Conservation (phyloP, 2,329 filamentous ascomycete genomes). For the Botrytis fragariae region DNA sequence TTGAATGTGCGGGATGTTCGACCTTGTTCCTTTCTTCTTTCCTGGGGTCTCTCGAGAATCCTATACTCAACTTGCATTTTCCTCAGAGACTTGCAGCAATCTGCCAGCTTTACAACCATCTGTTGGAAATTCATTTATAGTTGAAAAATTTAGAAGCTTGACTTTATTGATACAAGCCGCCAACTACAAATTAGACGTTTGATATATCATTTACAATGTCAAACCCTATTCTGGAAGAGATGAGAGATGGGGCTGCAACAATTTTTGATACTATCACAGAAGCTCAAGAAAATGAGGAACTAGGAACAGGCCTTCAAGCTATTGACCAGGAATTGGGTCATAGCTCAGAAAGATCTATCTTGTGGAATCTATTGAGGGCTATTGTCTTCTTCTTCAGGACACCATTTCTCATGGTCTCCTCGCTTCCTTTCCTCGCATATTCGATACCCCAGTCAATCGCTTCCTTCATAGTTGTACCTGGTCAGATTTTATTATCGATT, state of each 20-base stretch:
- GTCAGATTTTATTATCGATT: background rate
- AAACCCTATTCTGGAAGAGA: background rate
- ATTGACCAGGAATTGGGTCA: background rate
- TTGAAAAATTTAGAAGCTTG: background rate
- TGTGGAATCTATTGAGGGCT: fast-evolving
- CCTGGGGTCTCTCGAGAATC: background rate
- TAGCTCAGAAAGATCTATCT: background rate
- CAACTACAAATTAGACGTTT: background rate
- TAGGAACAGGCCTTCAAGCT: background rate
- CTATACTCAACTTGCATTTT: background rate
- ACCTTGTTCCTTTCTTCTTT: background rate
- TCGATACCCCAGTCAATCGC: background rate
- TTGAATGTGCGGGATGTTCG: background rate
- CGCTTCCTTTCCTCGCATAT: background rate
- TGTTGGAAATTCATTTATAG: background rate
- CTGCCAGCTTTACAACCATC: background rate
- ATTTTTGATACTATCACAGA: background rate
- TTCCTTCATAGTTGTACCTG: background rate
- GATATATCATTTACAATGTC: background rate
- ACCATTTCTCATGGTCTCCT: background rate
- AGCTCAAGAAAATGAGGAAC: background rate
- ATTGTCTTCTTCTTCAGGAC: background rate
- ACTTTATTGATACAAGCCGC: background rate
- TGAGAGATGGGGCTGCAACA: background rate
- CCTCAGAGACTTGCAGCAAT: background rate